Percentiles rank a stretch among this genome's conserved stretches.
These are phyloP conservation scores for Myriosclerotinia duriaeana DNA, from an alignment of 2,329 filamentous ascomycete genomes.

Conservation along the genomic window DNA sequence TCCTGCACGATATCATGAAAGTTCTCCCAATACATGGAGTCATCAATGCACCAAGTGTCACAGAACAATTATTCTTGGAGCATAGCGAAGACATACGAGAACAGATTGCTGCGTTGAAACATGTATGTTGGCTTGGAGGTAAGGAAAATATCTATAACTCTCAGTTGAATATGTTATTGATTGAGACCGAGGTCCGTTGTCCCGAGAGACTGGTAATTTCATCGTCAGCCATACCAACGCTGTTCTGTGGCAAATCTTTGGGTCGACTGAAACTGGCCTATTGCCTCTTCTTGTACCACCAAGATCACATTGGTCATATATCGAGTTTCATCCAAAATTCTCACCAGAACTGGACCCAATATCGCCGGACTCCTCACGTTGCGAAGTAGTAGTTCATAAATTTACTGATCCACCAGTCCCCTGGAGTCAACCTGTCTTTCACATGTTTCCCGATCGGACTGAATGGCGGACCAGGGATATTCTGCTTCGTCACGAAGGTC, in stretches of 20 bases:
- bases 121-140: slow-evolving; percentile 34
- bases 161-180: not conserved
- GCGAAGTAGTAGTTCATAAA: slow-evolving; percentile 6
- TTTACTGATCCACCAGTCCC: not conserved
- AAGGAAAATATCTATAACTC: not conserved
- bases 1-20: slow-evolving; percentile 28
- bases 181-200: slow-evolving; percentile 1
- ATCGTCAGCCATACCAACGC: not conserved
- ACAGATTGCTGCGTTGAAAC: slow-evolving; percentile 22
- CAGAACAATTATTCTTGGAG: slow-evolving; percentile 27
- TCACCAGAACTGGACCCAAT: slow-evolving; percentile 30
- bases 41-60: slow-evolving; percentile 26
- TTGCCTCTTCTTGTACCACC: slow-evolving; percentile 31
- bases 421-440: slow-evolving; percentile 43
- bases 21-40: slow-evolving; percentile 34
- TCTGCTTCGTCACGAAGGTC: slow-evolving; percentile 26
- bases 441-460: slow-evolving; percentile 44
- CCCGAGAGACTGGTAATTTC: slow-evolving; percentile 5
- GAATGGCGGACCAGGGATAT: slow-evolving; percentile 50
- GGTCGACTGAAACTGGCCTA: slow-evolving; percentile 39
- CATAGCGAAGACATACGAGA: slow-evolving; percentile 27
- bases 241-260: slow-evolving; percentile 9
- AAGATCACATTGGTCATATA: slow-evolving; percentile 40
- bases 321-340: slow-evolving; percentile 37
- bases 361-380: not conserved